Evolutionary conservation across 352 stramenopile species (phyloP).

Genomic region (Phytophthora hibernalis): DNA sequence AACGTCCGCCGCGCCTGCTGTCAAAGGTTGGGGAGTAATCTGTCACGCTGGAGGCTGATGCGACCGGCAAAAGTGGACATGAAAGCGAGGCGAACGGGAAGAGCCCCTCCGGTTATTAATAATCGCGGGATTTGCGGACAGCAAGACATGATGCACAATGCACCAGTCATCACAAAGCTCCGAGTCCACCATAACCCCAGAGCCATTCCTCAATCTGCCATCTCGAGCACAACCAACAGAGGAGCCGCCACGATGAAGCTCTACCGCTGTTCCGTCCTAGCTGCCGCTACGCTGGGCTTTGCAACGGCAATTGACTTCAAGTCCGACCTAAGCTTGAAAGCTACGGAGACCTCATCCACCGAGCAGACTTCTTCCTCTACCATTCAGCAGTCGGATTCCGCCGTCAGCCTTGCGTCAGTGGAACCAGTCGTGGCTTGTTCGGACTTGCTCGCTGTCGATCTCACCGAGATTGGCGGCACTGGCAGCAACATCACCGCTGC

Average conservation of each 20-base stretch:
- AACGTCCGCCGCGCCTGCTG: too few species aligned
- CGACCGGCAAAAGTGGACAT: too few species aligned
- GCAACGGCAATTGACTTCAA: constrained; percentile 16
- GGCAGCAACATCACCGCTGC: constrained; percentile 37
- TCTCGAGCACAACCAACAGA: constrained; percentile 1
- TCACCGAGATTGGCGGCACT: constrained; percentile 33
- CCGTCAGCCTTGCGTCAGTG: constrained; percentile 29
- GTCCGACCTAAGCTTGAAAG: constrained; percentile 4
- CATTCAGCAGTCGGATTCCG: constrained; percentile 16
- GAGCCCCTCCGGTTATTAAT: too few species aligned
- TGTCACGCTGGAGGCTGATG: too few species aligned
- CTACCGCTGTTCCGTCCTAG: neutral
- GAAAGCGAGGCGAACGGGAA: too few species aligned
- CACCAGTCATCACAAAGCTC: neutral
- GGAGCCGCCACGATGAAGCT: constrained; percentile 15
- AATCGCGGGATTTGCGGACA: neutral
- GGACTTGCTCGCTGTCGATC: constrained; percentile 34
- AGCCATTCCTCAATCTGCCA: constrained; percentile 20
- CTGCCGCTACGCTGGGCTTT: constrained; percentile 1
- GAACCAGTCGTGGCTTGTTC: constrained; percentile 30
- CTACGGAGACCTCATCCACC: neutral
- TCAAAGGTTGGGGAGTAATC: too few species aligned
- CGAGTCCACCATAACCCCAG: neutral
- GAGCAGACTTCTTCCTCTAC: constrained; percentile 8
- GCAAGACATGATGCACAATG: neutral